Evolutionary conservation across 192 early-diverging fungal genomes (phyloP), one percentile per base, ranked within the genome.

Genomic region (Endogone sp.): DNA sequence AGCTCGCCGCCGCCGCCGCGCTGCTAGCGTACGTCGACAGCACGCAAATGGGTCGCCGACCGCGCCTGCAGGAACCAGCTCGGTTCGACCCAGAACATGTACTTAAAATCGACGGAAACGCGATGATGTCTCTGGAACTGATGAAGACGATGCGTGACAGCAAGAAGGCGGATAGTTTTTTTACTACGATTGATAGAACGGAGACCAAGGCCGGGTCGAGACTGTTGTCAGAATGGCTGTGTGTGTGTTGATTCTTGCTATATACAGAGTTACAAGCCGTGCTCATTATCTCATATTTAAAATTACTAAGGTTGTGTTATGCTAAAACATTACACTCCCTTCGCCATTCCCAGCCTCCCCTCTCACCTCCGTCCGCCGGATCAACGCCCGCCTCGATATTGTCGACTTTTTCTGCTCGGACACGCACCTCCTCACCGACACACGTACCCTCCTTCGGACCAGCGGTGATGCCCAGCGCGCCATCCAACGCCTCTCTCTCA

Each of bases 71-170:
- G 68, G 70, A 79, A 55, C 91, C 92, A 16, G 78, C 81, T 30
- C 75, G 75, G 20, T 87, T 91, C 71, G 64, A 77, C 21, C 69
- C 77, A 3, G 70, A 83, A 9, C 78, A 83, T 16, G 86, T 82
- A 23, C 82, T 96, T 82, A 81, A 86, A 54, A 92, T 98, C 71
- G 92, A 95, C 65, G 82, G 82, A n/a, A 86, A 87, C 13, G 90
- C 94, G 1, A 84, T 94, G 65, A 74, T 77, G 60, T 88, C 95
- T 6, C 77, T 98, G 16, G 94, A 96, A 64, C 73, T 98, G 8
- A 72, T 91, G 3, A 75, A 79, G 13, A 87, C 88, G 13, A 66
- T 89, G 16, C 56, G 76, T 23, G 82, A 83, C 58, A 81, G 82
- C 22, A 60, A 73, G 28, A 73, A 80, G 70, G 76, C 69, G 29